These are phyloP conservation scores for Phytopythium mirpurense DNA, from an alignment of 352 stramenopile species.

Conservation along the genomic window DNA sequence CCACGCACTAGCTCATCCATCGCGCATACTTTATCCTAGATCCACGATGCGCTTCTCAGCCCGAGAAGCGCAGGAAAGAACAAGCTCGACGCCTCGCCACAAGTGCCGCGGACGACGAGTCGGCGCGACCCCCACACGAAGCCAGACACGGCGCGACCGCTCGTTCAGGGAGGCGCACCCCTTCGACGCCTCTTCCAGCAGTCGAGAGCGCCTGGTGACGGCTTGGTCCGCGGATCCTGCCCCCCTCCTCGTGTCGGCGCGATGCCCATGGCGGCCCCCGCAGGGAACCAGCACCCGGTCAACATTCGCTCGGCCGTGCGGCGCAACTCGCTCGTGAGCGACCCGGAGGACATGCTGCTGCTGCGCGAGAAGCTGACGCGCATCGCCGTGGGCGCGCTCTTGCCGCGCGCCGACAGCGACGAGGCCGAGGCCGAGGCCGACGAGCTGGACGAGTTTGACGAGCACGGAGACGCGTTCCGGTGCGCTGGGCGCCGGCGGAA, in stretches of 20 bases:
- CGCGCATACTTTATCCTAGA: too few relatives aligned
- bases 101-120: too few relatives aligned
- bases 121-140: too few relatives aligned
- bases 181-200: too few relatives aligned
- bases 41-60: too few relatives aligned
- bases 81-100: too few relatives aligned
- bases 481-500: not conserved
- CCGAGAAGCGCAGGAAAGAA: too few relatives aligned
- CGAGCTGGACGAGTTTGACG: slow-evolving; percentile 14
- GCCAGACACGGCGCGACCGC: too few relatives aligned
- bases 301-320: slow-evolving; percentile 31
- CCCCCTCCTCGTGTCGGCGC: not conserved
- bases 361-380: slow-evolving; percentile 70
- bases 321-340: slow-evolving; percentile 54
- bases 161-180: too few relatives aligned
- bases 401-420: slow-evolving; percentile 3
- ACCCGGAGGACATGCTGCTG: slow-evolving; percentile 61
- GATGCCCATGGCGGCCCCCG: slow-evolving; percentile 3
- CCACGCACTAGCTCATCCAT: too few relatives aligned
- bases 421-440: slow-evolving; percentile 16
- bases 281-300: slow-evolving; percentile 7
- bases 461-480: slow-evolving; percentile 3
- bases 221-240: too few relatives aligned
- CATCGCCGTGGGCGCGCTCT: slow-evolving; percentile 43
- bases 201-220: too few relatives aligned